Conservation (phyloP, 306 rosid genomes). For the Inga leiocalycina region DNA sequence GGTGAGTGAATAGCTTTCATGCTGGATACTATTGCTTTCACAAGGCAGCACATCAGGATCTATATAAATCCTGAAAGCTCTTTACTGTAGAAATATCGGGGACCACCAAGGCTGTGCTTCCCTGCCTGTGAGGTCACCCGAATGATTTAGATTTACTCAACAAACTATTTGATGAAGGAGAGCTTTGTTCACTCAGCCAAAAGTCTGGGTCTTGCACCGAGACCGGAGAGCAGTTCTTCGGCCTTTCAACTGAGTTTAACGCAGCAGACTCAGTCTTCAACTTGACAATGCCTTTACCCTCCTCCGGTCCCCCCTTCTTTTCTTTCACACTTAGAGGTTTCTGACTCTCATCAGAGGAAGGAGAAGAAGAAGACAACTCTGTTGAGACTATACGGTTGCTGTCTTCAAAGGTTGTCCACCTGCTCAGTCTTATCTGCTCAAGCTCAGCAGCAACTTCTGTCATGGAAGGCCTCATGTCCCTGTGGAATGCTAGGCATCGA, state of each 20-base stretch:
- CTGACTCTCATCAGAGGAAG: conserved; percentile 55
- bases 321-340: conserved; percentile 44
- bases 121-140: conserved; percentile 29
- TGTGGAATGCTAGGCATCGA: conserved; percentile 84
- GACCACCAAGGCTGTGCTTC: conserved; percentile 13
- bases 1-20: background rate
- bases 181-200: conserved; percentile 84
- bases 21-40: background rate
- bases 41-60: background rate
- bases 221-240: conserved; percentile 53
- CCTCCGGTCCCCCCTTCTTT: conserved; percentile 37
- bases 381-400: conserved; percentile 47
- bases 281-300: conserved; percentile 27
- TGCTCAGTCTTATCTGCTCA: conserved; percentile 55
- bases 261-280: conserved; percentile 29
- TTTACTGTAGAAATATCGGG: background rate
- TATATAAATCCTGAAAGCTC: background rate
- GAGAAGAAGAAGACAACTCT: conserved; percentile 50
- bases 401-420: conserved; percentile 48
- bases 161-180: conserved; percentile 76
- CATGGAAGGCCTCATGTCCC: conserved; percentile 95
- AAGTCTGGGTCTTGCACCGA: conserved; percentile 72
- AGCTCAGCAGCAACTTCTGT: conserved; percentile 81
- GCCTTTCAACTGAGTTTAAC: conserved; percentile 40
- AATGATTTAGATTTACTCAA: conserved; percentile 44